phyloP scores from a whole-genome alignment of 2,329 filamentous ascomycete genomes.

The Aspergillus fijiensis region DNA sequence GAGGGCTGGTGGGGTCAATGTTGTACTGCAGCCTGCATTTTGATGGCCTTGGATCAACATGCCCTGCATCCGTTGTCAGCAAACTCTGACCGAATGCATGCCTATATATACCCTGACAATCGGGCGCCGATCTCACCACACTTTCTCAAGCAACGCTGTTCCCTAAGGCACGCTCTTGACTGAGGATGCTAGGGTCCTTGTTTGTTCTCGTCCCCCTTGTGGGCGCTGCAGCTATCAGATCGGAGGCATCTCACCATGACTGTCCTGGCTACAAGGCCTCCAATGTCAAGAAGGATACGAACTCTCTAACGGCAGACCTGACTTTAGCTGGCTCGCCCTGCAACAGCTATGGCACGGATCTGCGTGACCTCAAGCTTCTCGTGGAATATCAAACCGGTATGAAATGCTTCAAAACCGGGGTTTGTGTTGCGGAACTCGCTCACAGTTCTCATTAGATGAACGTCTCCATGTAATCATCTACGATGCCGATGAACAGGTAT shows the following conservation, averaged over 20 bases:
- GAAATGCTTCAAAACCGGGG: background rate
- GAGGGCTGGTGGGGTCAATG: slow-evolving; percentile 5
- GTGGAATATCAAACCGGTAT: slow-evolving; percentile 63
- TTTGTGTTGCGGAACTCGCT: background rate
- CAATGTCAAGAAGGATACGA: slow-evolving; percentile 33
- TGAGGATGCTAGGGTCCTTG: slow-evolving; percentile 28
- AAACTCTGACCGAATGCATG: slow-evolving; percentile 8
- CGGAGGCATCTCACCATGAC: slow-evolving; percentile 14
- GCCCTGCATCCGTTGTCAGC: slow-evolving; percentile 5
- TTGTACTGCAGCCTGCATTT: slow-evolving; percentile 6
- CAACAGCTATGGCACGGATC: slow-evolving; percentile 59
- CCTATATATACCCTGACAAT: background rate
- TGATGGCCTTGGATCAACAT: background rate
- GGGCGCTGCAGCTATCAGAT: slow-evolving; percentile 27
- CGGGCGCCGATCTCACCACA: background rate
- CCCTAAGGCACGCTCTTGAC: background rate
- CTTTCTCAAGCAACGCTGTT: background rate
- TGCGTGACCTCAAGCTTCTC: slow-evolving; percentile 56
- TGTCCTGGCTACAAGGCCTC: slow-evolving; percentile 43
- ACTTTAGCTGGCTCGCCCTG: slow-evolving; percentile 66
- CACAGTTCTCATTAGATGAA: slow-evolving; percentile 46
- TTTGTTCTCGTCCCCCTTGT: slow-evolving; percentile 30
- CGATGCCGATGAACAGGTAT: slow-evolving; percentile 67
- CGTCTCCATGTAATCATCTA: slow-evolving; percentile 75
- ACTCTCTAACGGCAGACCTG: slow-evolving; percentile 67